Percentiles rank a stretch among this genome's conserved stretches.
Evolutionary conservation across 441 rosid genomes (phyloP).

Genomic region (Heliophila coronopifolia): DNA sequence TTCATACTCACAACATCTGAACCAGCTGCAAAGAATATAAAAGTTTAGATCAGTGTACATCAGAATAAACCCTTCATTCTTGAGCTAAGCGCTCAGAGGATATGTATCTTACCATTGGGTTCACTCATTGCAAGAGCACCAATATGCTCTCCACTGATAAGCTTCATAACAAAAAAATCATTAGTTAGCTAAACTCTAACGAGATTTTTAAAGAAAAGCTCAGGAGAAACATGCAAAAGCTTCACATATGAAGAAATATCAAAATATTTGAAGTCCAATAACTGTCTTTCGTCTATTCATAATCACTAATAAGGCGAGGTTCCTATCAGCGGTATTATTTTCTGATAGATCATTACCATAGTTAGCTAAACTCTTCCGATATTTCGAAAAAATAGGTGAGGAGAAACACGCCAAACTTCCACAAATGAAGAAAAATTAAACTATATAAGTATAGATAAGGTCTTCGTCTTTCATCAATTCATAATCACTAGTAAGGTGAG

Average conservation of each 20-base stretch:
- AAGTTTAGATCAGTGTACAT: neutral
- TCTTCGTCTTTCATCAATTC: too few species aligned
- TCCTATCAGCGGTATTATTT: too few species aligned
- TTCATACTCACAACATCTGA: conserved; percentile 96
- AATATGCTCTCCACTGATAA: conserved; percentile 89
- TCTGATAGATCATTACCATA: too few species aligned
- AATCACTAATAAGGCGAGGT: too few species aligned
- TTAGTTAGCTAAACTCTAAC: conserved; percentile 20
- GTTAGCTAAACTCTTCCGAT: too few species aligned
- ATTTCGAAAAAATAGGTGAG: too few species aligned
- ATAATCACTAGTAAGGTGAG: neutral
- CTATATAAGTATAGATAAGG: too few species aligned
- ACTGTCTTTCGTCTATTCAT: neutral
- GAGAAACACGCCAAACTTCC: too few species aligned
- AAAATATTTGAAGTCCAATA: neutral
- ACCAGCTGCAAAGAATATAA: conserved; percentile 52
- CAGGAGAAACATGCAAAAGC: neutral
- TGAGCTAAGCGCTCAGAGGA: too few species aligned
- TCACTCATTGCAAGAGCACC: conserved; percentile 99
- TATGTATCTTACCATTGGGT: conserved; percentile 70
- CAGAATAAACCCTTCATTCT: too few species aligned
- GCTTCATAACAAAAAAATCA: conserved; percentile 49
- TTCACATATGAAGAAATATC: conserved; percentile 10
- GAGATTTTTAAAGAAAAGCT: neutral
- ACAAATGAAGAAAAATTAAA: too few species aligned